Evolutionary conservation across 495 filamentous ascomycete genomes (phyloP).

Genomic region (Xylaria curta): DNA sequence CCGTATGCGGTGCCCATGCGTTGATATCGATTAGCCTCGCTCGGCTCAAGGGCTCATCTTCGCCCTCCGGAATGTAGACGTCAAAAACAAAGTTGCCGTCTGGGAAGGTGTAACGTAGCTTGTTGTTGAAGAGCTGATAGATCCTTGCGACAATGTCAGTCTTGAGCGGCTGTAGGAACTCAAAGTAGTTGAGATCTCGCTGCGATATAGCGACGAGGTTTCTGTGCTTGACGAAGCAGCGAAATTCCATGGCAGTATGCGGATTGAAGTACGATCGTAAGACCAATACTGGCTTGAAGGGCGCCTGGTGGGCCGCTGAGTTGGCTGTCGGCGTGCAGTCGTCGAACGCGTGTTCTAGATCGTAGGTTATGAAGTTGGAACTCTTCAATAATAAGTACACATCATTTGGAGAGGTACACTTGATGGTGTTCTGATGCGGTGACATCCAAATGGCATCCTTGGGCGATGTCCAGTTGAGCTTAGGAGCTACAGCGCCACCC

Average conservation of each 20-base stretch:
- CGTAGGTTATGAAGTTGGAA: constrained; percentile 91
- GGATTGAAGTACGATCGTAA: constrained; percentile 86
- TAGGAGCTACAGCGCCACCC: constrained; percentile 83
- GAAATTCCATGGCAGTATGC: constrained; percentile 90
- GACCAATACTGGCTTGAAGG: constrained; percentile 64
- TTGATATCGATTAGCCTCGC: constrained; percentile 95
- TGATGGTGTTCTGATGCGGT: constrained; percentile 82
- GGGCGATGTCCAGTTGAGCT: constrained; percentile 95
- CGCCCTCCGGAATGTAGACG: constrained; percentile 83
- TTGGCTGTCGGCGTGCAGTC: constrained; percentile 61
- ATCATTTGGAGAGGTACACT: constrained; percentile 86
- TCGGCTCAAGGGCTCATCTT: constrained; percentile 57
- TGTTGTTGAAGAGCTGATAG: constrained; percentile 73
- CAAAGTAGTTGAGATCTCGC: constrained; percentile 88
- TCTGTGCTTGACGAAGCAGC: constrained; percentile 86
- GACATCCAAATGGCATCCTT: constrained; percentile 98
- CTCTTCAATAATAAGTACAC: constrained; percentile 92
- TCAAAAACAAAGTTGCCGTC: constrained; percentile 89
- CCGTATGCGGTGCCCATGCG: constrained; percentile 90
- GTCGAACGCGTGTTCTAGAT: constrained; percentile 91
- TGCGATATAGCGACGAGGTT: constrained; percentile 84
- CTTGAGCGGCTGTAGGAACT: constrained; percentile 74
- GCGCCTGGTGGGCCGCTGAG: constrained; percentile 53
- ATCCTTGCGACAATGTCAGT: constrained; percentile 66
- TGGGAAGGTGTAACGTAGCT: constrained; percentile 76